Evolutionary conservation across 768 basidiomycete species (phyloP), one percentile per base, ranked within the genome.

Genomic region (Tulasnella sp.): DNA sequence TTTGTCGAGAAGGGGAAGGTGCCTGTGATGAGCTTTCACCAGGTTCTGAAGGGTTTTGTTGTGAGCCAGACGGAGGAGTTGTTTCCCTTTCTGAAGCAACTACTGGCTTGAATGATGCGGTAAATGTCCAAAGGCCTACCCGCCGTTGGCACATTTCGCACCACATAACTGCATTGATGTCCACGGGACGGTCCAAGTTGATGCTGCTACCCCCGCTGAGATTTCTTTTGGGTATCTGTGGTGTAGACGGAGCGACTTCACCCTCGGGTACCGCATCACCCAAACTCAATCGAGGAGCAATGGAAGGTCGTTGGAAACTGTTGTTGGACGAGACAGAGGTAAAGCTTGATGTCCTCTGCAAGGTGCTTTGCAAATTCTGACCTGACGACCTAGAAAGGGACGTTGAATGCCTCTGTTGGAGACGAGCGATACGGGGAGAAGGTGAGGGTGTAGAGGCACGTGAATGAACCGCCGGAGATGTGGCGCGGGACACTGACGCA

Each of bases 91-190:
- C 42, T 27, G 32, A 27, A 31, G 27, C 32, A 13, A 44, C 7
- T 16, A 19, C n/a, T 3, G 40, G 28, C 40, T 42, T 27, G 40
- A 24, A 24, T 27, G 40, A 2, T 19, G 27, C 16, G 54, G 27
- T 9, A 34, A 85, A 87, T 1, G 77, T 75, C 85, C 85, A 87
- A 32, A 88, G 66, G 3, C 85, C 85, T 37, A 87, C 70, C 16
- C 84, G 74, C n/a, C 85, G 73, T 58, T 83, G 82, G 60, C 84
- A 88, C 15, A 88, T 68, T 8, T 66, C 55, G 55, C 85, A 88
- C 54, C 78, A 72, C 1, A 87, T 63, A 7, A 83, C 67, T 0
- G 75, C 64, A 24, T 73, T 69, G 27, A 77, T 77, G 10, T 68
- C 27, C 33, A 28, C 15, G 12, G n/a, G 31, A 42, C 31, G 25